Evolutionary conservation across 1,284 basidiomycete genomes (phyloP).

Genomic region (Phellopilus nigrolimitatus): DNA sequence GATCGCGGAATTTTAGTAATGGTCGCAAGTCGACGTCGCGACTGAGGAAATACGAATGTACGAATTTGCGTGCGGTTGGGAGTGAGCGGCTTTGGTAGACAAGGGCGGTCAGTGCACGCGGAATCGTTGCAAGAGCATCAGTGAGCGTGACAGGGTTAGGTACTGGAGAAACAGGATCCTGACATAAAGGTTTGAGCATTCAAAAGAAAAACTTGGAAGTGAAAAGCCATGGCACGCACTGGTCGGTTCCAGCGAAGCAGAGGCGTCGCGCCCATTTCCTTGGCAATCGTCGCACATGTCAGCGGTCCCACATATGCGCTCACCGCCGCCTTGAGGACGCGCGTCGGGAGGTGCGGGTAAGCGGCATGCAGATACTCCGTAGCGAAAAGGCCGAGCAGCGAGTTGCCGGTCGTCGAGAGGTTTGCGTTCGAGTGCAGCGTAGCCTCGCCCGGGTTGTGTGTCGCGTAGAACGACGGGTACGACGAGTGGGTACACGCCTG

Average conservation of each 20-base stretch:
- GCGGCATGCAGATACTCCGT: conserved; percentile 79
- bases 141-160: conserved; percentile 15
- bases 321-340: conserved; percentile 85
- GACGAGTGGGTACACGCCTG: conserved; percentile 83
- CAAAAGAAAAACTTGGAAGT: conserved; percentile 13
- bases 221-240: conserved; percentile 35
- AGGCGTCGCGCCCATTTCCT: conserved; percentile 72
- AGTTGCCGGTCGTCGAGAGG: conserved; percentile 80
- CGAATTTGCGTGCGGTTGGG: conserved; percentile 75
- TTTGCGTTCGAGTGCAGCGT: conserved; percentile 70
- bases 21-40: conserved; percentile 76
- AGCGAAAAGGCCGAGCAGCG: conserved; percentile 87
- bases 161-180: not conserved
- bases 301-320: conserved; percentile 87
- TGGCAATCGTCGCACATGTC: conserved; percentile 79
- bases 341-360: conserved; percentile 90
- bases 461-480: conserved; percentile 52
- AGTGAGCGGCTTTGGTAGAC: conserved; percentile 77
- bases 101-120: conserved; percentile 71
- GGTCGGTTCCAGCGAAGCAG: conserved; percentile 69
- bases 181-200: not conserved
- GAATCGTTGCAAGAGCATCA: conserved; percentile 74
- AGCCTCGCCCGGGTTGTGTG: conserved; percentile 48
- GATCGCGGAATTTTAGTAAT: conserved; percentile 88
- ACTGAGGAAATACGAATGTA: conserved; percentile 80